Conservation (phyloP, 169 alveolate species). For the Eimeria zaria region DNA sequence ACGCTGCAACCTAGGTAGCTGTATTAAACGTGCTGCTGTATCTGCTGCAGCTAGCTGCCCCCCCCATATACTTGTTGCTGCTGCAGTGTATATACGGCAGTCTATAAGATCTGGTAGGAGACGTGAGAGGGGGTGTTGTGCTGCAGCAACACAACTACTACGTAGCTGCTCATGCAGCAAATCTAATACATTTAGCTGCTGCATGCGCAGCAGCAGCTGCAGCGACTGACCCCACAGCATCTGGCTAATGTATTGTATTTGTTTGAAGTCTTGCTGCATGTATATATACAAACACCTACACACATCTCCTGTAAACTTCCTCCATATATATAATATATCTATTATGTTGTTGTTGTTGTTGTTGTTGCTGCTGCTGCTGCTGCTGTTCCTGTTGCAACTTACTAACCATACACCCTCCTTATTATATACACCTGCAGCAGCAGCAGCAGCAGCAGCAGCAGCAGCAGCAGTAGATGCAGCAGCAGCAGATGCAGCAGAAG, state of each 20-base stretch:
- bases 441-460: no score
- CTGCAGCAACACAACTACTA: constrained; percentile 63
- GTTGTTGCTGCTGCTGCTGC: not conserved
- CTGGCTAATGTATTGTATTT: constrained; percentile 53
- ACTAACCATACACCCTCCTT: no score
- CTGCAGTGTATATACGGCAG: constrained; percentile 27
- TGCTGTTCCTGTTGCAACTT: not conserved
- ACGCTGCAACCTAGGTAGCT: constrained; percentile 72
- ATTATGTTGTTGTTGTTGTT: not conserved
- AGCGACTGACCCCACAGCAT: constrained; percentile 78
- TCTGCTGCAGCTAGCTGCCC: constrained; percentile 55
- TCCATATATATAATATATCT: not conserved
- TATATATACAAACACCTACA: not conserved
- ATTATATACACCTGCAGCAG: no score
- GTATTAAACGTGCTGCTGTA: constrained; percentile 72
- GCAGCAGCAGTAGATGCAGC: no score
- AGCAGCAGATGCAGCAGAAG: no score
- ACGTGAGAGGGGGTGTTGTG: constrained; percentile 59
- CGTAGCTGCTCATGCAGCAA: constrained; percentile 39
- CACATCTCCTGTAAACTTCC: constrained; percentile 26
- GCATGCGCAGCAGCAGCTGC: constrained; percentile 53
- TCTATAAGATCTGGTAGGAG: constrained; percentile 63
- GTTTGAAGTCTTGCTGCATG: constrained; percentile 63
- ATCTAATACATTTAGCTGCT: not conserved
- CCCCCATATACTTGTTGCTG: constrained; percentile 44